Conservation (phyloP, 2,329 filamentous ascomycete species). For the Cercospora zeina region DNA sequence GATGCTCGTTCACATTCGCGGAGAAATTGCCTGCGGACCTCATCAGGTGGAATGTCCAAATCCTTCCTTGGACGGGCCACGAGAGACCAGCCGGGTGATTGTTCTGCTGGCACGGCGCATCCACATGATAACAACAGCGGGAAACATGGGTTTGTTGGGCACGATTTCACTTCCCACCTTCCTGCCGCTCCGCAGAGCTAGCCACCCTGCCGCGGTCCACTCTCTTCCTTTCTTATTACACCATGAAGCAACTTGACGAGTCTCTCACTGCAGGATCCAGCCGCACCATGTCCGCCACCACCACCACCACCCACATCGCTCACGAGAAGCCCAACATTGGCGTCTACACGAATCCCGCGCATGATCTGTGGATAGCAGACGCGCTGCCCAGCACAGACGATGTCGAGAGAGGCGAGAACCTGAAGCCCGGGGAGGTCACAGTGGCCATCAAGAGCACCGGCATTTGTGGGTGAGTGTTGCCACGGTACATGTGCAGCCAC, state of each 20-base stretch:
- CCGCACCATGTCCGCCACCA: conserved; percentile 26
- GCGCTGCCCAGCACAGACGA: conserved; percentile 74
- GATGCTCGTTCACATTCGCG: conserved; percentile 14
- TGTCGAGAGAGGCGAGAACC: conserved; percentile 64
- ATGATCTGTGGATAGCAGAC: conserved; percentile 85
- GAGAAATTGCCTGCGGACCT: conserved; percentile 16
- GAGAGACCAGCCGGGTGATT: conserved; percentile 13
- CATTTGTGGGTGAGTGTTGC: conserved; percentile 78
- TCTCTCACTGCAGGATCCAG: conserved; percentile 6
- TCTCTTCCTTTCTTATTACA: conserved; percentile 15
- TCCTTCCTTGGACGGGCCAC: conserved; percentile 11
- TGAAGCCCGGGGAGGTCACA: conserved; percentile 82
- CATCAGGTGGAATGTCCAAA: conserved; percentile 12
- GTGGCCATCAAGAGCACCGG: conserved; percentile 90
- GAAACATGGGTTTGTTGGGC: conserved; percentile 11
- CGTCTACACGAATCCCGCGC: conserved; percentile 90
- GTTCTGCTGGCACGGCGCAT: conserved; percentile 10
- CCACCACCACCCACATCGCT: conserved; percentile 39
- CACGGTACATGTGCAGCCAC: not conserved
- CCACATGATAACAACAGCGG: conserved; percentile 11
- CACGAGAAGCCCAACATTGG: conserved; percentile 83
- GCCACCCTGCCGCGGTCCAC: conserved; percentile 11
- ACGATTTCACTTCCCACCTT: conserved; percentile 14
- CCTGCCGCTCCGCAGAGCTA: conserved; percentile 15
- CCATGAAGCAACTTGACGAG: conserved; percentile 22